Conservation (phyloP, 805 yeast species). For the Candida maris region DNA sequence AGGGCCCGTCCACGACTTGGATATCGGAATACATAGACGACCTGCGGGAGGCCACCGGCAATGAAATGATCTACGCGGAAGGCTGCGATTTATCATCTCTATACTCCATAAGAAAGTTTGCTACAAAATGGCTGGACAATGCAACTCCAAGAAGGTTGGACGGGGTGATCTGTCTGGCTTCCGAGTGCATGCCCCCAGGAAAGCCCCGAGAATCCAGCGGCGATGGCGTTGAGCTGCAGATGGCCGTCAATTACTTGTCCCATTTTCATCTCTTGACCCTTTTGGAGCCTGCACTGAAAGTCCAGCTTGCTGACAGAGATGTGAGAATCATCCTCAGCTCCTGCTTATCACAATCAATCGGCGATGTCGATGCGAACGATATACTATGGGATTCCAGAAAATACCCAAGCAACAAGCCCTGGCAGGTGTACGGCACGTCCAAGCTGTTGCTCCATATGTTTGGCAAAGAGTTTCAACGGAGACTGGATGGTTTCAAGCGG, state of each 20-base stretch:
- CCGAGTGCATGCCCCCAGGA: constrained; percentile 71
- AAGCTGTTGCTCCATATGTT: constrained; percentile 73
- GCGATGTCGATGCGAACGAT: constrained; percentile 57
- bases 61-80: constrained; percentile 84
- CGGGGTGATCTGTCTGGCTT: constrained; percentile 86
- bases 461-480: constrained; percentile 74
- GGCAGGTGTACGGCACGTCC: constrained; percentile 77
- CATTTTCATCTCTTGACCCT: constrained; percentile 79
- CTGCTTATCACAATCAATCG: constrained; percentile 76
- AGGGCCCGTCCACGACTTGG: constrained; percentile 46
- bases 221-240: constrained; percentile 86
- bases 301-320: constrained; percentile 93
- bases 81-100: constrained; percentile 76
- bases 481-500: constrained; percentile 54
- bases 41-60: constrained; percentile 63
- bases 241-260: constrained; percentile 76
- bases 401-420: constrained; percentile 63
- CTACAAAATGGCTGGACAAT: constrained; percentile 91
- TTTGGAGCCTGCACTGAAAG: constrained; percentile 76
- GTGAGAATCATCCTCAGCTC: constrained; percentile 77
- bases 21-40: constrained; percentile 74
- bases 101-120: constrained; percentile 78
- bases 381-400: constrained; percentile 56
- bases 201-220: constrained; percentile 57
- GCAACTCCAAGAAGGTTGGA: constrained; percentile 88